Evolutionary conservation across 164 flowering plant species (phyloP), one percentile per base, ranked within the genome.

Genomic region (Vitis rotundifolia): DNA sequence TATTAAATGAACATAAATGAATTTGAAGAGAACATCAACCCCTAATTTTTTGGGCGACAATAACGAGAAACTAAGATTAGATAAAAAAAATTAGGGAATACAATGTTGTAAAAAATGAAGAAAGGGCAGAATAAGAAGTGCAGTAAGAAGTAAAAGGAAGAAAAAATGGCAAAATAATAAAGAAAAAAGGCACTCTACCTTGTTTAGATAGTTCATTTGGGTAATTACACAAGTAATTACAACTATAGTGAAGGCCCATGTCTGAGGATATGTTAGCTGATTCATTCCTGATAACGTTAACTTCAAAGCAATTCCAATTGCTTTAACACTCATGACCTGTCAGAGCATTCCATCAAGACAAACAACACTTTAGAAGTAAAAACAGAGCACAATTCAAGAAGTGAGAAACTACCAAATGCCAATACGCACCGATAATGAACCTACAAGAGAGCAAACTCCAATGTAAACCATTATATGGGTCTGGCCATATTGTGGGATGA

Each of bases 271-370:
- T 47, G 77, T 64, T 22, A 87, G 68, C 68, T 87, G 91, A 77
- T 85, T 87, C 72, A 72, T 79, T 59, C 91, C 91, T 4, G 86
- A 86, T 3, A 87, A 67, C 18, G 88, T 87, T 50, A 87, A 77
- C 70, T 87, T 87, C 69, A 87, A 71, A 51, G 88, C 91, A 66
- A 87, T 87, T 59, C 91, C 91, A 52, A 87, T 74, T 15, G 91
- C 91, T 79, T 87, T 87, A 50, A 87, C 87, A 79, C 91, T 85
- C 83, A 87, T 83, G 22, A 87, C 88, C 90, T 87, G 77, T 68
- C 78, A 71, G 37, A 61, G 49, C 5, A 63, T n/a, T 52, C 26
- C 19, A 15, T 60, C 28, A 52, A 9, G n/a, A 49, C 47, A 16
- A 28, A 13, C 37, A 49, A 51, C 26, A 6, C 13, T 5, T 11